Base-by-base conservation (phyloP, 2,329 filamentous ascomycete species). In the Knufia fluminis region DNA sequence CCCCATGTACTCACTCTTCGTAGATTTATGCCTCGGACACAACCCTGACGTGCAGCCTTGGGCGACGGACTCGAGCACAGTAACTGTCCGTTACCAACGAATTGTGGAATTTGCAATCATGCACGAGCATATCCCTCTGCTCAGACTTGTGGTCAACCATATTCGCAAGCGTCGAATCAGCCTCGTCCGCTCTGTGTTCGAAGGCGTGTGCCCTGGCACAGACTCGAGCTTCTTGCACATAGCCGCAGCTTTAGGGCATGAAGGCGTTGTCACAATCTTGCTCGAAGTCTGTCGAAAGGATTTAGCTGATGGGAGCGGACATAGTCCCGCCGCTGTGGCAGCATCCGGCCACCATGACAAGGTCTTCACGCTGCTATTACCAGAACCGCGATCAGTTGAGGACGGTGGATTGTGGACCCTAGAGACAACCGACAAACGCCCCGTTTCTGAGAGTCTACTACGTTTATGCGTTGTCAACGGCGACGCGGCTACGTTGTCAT, bases 241-340 rank as follows among this genome's bases (percentile, higher is more conserved):
- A 12, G 20, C 20, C 14, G 24, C 40, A 12, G 40, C 40, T 14
- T n/a, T 43, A 22, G 40, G 40, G 23, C 40, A 43, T 26, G n/a
- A n/a, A 3, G 40, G 23, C 9, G 24, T 17, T 2, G 22, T 26
- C 3, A 23, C n/a, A 19, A 23, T 26, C 8, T 26, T 43, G 40
- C 20, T 26, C 20, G 40, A 43, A 3, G 40, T 26, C 7, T 43
- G 40, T 17, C 14, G 16, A 6, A n/a, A 24, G n/a, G n/a, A 17
- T 26, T 14, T 24, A 3, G 40, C 40, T 16, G 23, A 43, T 19
- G 9, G 3, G 4, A 8, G 23, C 14, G 40, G 40, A 12, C 19
- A 26, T n/a, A 43, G 40, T 22, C 19, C 40, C 14, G 40, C 40
- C 4, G 40, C 40, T 43, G 20, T 43, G 12, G 40, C 40, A 38